These are phyloP conservation scores for Colletotrichum echinochloae DNA, from an alignment of 2,329 filamentous ascomycete species.

Conservation along the genomic window DNA sequence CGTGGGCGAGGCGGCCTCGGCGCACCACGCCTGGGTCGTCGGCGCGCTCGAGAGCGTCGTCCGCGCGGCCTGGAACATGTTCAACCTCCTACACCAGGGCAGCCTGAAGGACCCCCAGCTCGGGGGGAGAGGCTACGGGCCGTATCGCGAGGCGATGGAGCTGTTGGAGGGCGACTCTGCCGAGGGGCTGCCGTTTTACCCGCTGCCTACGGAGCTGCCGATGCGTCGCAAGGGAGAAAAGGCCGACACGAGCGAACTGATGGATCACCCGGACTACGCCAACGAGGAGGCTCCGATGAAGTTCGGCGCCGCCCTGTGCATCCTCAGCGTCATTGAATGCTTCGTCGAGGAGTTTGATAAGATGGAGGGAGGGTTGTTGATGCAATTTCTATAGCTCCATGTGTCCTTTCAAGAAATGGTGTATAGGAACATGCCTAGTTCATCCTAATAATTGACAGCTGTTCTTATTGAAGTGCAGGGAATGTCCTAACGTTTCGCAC, in stretches of 20 bases:
- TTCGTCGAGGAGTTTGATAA: background rate
- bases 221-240: background rate
- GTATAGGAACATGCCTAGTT: too few relatives aligned
- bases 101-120: background rate
- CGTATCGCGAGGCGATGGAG: background rate
- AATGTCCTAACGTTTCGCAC: too few relatives aligned
- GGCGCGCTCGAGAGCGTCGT: conserved; percentile 52
- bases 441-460: too few relatives aligned
- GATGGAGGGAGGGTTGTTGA: background rate
- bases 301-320: background rate
- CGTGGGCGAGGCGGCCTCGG: conserved; percentile 52
- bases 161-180: background rate
- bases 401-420: background rate
- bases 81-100: background rate
- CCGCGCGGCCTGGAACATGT: background rate
- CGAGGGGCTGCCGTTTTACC: background rate
- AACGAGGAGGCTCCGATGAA: background rate
- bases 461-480: too few relatives aligned
- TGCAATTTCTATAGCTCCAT: background rate
- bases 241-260: background rate
- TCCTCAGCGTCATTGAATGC: background rate
- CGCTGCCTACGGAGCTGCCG: background rate
- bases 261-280: background rate
- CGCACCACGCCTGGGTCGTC: conserved; percentile 55
- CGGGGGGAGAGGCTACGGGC: background rate